Evolutionary conservation across 1,139 yeast genomes (phyloP).

Genomic region (Scheffersomyces cryptocercus): DNA sequence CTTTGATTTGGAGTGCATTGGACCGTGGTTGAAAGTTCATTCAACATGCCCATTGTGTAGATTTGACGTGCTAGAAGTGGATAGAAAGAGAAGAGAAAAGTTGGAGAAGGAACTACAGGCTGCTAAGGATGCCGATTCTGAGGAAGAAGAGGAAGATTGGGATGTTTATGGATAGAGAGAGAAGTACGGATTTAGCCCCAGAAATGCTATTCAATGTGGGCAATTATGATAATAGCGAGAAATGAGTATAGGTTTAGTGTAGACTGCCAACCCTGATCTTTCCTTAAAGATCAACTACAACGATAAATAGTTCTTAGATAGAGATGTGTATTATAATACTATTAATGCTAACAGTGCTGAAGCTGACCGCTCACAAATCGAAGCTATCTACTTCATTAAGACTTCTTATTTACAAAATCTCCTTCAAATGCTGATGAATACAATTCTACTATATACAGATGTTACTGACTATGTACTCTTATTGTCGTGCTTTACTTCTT

Average conservation of each 20-base stretch:
- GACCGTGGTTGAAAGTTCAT: slow-evolving; percentile 82
- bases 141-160: slow-evolving; percentile 71
- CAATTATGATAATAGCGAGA: too few species aligned
- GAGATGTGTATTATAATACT: neutral
- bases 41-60: slow-evolving; percentile 90
- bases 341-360: neutral
- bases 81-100: slow-evolving; percentile 42
- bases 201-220: too few species aligned
- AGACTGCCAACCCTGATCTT: too few species aligned
- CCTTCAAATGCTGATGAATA: too few species aligned
- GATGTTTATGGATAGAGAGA: slow-evolving; percentile 64
- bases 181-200: too few species aligned
- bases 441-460: slow-evolving; percentile 6
- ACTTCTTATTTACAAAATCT: too few species aligned
- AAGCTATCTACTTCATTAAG: neutral
- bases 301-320: too few species aligned
- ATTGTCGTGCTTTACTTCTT: slow-evolving; percentile 17
- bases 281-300: too few species aligned
- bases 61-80: slow-evolving; percentile 55
- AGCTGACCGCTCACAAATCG: neutral
- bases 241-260: too few species aligned
- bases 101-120: slow-evolving; percentile 38
- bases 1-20: slow-evolving; percentile 87
- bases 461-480: neutral
- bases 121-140: slow-evolving; percentile 55